Percentiles rank a stretch among this genome's conserved stretches.
phyloP scores from a whole-genome alignment of 23 red algal genomes.

The Gracilaria domingensis region DNA sequence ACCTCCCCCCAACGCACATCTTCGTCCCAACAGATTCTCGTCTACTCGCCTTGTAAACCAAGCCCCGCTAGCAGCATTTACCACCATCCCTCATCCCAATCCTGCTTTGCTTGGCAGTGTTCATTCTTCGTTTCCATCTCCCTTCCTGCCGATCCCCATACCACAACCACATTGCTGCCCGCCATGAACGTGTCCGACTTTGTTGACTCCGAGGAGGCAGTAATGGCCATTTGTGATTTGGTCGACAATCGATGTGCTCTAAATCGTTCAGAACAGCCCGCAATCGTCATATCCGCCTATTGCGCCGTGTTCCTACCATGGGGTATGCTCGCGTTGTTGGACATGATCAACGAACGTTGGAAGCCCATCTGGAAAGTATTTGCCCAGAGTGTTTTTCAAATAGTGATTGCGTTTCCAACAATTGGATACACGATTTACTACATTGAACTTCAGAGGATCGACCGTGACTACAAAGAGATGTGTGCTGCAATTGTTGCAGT shows the following conservation, averaged over 20 bases:
- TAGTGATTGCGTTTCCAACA: background rate
- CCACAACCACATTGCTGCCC: too few relatives aligned
- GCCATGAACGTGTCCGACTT: too few relatives aligned
- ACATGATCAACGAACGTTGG: constrained; percentile 20
- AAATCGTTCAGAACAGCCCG: background rate
- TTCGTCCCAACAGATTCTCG: too few relatives aligned
- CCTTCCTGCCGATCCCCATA: too few relatives aligned
- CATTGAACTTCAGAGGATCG: background rate
- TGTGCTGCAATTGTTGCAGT: constrained; percentile 26
- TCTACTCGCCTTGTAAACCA: too few relatives aligned
- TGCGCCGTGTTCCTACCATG: constrained; percentile 14
- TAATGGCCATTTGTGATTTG: background rate
- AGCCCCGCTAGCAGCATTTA: too few relatives aligned
- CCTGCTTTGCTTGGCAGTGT: too few relatives aligned
- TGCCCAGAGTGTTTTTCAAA: background rate
- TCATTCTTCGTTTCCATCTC: too few relatives aligned
- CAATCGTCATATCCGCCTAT: constrained; percentile 1
- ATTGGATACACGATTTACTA: background rate
- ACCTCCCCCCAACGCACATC: too few relatives aligned
- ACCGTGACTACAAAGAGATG: constrained; percentile 28
- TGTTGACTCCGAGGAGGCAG: too few relatives aligned
- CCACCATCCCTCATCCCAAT: too few relatives aligned
- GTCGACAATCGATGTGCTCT: background rate
- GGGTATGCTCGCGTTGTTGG: constrained; percentile 1
- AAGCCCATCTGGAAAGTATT: background rate